Evolutionary conservation across 2,329 filamentous ascomycete genomes (phyloP), one percentile per base, ranked within the genome.

Genomic region (Penicillium paneum): DNA sequence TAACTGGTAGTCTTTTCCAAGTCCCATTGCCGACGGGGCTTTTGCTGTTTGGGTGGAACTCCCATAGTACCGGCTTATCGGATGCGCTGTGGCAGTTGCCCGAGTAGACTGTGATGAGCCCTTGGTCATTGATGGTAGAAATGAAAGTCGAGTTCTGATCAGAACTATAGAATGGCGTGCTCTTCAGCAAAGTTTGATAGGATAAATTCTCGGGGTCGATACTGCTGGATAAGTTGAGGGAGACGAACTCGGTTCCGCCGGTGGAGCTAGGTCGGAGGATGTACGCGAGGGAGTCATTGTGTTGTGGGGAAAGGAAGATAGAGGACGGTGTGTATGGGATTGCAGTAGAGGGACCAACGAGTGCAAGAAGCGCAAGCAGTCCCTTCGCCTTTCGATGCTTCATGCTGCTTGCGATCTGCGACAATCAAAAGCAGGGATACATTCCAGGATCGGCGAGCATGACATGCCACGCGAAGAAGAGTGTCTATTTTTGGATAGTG

Each of bases 311-410:
- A 42, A 85, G 79, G 54, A 93, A 81, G 49, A 95, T 81, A 29
- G 83, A 84, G 0, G 91, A 91, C 3, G 90, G 88, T 52, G 86
- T 85, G 76, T 95, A 96, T 26, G 90, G 91, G 49, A 91, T 80
- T 45, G 76, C 71, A 38, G 76, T 74, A 49, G 64, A 60, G 32
- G 60, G 49, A 6, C 58, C 24, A 48, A 64, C 28, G 11, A 67
- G 49, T 43, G 65, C 61, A 47, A 70, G 49, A 10, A 64, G 53
- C 2, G 42, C 43, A 19, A 59, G 39, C 21, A 44, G 17, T 45
- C 44, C 54, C 52, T 52, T 49, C 28, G 32, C 43, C 41, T 54
- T 63, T 38, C 48, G 55, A 40, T 39, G 36, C 52, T 60, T 56
- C 62, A 63, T 61, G 34, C 31, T 52, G 51, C 38, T 59, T 28